These are phyloP conservation scores for Striga asiatica DNA, from an alignment of 257 asterid genomes.

Conservation along the genomic window DNA sequence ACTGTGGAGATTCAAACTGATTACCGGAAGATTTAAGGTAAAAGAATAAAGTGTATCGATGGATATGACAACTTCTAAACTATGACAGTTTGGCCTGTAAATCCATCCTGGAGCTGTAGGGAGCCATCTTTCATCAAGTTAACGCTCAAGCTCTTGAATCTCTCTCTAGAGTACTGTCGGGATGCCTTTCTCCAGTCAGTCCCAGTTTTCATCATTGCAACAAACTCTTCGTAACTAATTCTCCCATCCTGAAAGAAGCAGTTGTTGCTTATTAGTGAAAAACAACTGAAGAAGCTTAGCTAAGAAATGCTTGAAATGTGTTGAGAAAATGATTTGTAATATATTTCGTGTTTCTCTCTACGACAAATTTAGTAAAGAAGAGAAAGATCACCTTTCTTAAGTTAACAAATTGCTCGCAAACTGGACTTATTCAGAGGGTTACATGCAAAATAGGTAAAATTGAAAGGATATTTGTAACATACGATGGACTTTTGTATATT, in stretches of 20 bases:
- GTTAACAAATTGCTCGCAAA: too few relatives aligned
- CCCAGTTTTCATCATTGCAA: conserved; percentile 78
- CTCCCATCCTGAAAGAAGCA: conserved; percentile 50
- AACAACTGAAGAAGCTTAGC: neutral
- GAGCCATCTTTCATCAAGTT: conserved; percentile 80
- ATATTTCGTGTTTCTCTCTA: neutral
- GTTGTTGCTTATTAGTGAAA: neutral
- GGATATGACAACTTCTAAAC: conserved; percentile 22
- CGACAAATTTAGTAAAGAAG: neutral
- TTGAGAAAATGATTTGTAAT: neutral
- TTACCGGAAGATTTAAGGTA: neutral
- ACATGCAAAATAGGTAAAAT: too few relatives aligned
- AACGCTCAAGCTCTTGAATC: conserved; percentile 71
- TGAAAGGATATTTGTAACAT: too few relatives aligned
- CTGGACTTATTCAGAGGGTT: too few relatives aligned
- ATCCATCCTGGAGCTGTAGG: conserved; percentile 57
- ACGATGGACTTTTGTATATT: too few relatives aligned
- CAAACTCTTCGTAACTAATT: conserved; percentile 64
- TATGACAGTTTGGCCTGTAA: conserved; percentile 54
- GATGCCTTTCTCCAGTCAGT: conserved; percentile 90
- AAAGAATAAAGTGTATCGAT: neutral
- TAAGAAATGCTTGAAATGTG: neutral
- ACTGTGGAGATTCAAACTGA: neutral
- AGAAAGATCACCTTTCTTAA: too few relatives aligned
- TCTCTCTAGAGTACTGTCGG: conserved; percentile 67